Evolutionary conservation across 169 alveolate genomes (phyloP).

Genomic region (Plasmodium fragile): DNA sequence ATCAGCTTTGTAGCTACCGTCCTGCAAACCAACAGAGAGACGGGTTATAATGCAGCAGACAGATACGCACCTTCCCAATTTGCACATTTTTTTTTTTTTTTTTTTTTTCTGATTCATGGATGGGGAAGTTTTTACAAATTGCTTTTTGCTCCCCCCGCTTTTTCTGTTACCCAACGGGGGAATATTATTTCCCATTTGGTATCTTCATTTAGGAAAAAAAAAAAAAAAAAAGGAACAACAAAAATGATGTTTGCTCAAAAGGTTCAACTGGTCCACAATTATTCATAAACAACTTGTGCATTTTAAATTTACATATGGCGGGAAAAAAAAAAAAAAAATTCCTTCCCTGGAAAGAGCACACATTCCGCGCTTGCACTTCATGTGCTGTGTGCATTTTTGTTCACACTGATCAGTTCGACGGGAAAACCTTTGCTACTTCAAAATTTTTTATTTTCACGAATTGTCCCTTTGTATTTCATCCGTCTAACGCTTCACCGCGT

Average conservation of each 20-base stretch:
- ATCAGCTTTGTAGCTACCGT: neutral
- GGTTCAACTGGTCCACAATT: neutral
- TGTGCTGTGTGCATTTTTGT: neutral
- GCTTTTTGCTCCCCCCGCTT: neutral
- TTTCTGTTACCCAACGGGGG: neutral
- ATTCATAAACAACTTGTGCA: neutral
- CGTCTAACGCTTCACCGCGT: neutral
- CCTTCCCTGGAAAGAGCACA: neutral
- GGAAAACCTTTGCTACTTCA: neutral
- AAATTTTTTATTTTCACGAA: neutral
- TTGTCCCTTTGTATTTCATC: neutral
- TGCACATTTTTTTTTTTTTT: constrained; percentile 8
- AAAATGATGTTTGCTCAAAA: neutral
- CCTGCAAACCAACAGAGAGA: neutral
- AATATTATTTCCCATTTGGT: neutral
- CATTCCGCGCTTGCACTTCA: neutral
- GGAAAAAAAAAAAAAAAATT: neutral
- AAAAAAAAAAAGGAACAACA: neutral
- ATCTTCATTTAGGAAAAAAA: neutral
- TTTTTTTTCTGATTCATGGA: neutral
- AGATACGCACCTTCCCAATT: neutral
- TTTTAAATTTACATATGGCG: neutral
- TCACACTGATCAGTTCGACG: neutral
- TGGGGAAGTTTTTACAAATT: neutral
- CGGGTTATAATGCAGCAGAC: neutral